phyloP scores from a whole-genome alignment of 1,139 yeast genomes.

The Suhomyces taliae region DNA sequence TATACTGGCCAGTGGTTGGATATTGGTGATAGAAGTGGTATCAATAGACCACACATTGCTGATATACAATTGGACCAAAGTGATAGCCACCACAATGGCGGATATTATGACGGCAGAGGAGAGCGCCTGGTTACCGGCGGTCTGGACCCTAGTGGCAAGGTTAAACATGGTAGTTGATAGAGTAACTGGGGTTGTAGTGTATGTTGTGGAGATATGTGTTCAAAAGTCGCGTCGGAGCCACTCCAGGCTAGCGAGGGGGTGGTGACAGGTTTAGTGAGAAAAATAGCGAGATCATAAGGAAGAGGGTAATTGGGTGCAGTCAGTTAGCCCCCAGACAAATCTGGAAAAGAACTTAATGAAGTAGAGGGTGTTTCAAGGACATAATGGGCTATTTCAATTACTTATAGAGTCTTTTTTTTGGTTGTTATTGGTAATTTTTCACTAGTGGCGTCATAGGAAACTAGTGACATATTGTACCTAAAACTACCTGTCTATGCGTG shows the following conservation, averaged over 20 bases:
- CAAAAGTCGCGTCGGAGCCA: not conserved
- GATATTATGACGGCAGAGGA: conserved; percentile 51
- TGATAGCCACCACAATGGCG: conserved; percentile 45
- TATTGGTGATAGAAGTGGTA: conserved; percentile 41
- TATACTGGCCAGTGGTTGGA: conserved; percentile 42
- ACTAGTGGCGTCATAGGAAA: too few species aligned
- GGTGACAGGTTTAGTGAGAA: not conserved
- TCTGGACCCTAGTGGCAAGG: conserved; percentile 47
- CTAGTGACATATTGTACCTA: too few species aligned
- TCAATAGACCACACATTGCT: conserved; percentile 46
- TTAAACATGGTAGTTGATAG: conserved; percentile 34
- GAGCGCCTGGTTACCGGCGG: conserved; percentile 55
- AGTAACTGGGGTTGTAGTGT: not conserved
- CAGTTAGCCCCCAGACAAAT: too few species aligned
- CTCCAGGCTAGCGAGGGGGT: not conserved
- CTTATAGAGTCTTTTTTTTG: too few species aligned
- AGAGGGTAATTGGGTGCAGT: too few species aligned
- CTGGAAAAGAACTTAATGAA: too few species aligned
- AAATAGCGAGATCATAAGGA: too few species aligned
- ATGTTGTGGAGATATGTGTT: not conserved
- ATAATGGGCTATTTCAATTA: too few species aligned
- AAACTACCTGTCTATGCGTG: too few species aligned
- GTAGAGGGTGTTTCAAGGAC: too few species aligned
- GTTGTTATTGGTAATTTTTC: too few species aligned
- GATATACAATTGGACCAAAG: conserved; percentile 49